These are phyloP conservation scores for Cryptosporidium felis DNA, from an alignment of 169 alveolate genomes.

Conservation along the genomic window DNA sequence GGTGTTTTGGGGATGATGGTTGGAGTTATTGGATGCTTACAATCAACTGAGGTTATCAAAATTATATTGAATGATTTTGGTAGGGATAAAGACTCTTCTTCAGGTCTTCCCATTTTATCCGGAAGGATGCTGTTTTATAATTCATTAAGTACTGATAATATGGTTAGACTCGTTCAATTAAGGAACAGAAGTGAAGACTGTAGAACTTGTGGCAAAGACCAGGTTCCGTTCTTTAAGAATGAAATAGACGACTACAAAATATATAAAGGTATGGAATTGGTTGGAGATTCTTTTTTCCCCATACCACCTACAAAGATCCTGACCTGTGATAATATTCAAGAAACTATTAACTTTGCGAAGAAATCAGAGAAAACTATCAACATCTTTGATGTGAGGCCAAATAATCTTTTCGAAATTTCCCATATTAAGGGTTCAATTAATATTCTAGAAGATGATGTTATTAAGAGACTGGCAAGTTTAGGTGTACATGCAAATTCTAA, in stretches of 20 bases:
- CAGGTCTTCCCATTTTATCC: conserved; percentile 74
- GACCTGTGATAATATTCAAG: background rate
- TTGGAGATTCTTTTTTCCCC: conserved; percentile 17
- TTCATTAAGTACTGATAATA: conserved; percentile 75
- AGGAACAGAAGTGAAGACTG: conserved; percentile 78
- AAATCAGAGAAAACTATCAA: conserved; percentile 4
- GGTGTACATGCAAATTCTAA: conserved; percentile 40
- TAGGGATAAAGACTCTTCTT: background rate
- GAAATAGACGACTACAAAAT: conserved; percentile 76
- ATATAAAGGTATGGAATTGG: conserved; percentile 65
- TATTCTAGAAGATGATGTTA: conserved; percentile 37
- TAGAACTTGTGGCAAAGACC: conserved; percentile 78
- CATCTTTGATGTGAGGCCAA: conserved; percentile 69
- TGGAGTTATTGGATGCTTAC: conserved; percentile 85
- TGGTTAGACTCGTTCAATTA: conserved; percentile 77
- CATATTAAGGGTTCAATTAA: conserved; percentile 53
- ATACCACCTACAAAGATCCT: background rate
- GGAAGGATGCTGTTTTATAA: conserved; percentile 83
- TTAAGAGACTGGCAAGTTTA: background rate
- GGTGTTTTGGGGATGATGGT: conserved; percentile 90
- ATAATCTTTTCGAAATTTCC: conserved; percentile 45
- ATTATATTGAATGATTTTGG: conserved; percentile 73
- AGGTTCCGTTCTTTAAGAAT: conserved; percentile 57
- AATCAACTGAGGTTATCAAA: conserved; percentile 85
- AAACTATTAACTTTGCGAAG: background rate